Percentiles rank a stretch among this genome's conserved stretches.
These are phyloP conservation scores for Phaseolus coccineus DNA, from an alignment of 331 rosid genomes.

Conservation along the genomic window DNA sequence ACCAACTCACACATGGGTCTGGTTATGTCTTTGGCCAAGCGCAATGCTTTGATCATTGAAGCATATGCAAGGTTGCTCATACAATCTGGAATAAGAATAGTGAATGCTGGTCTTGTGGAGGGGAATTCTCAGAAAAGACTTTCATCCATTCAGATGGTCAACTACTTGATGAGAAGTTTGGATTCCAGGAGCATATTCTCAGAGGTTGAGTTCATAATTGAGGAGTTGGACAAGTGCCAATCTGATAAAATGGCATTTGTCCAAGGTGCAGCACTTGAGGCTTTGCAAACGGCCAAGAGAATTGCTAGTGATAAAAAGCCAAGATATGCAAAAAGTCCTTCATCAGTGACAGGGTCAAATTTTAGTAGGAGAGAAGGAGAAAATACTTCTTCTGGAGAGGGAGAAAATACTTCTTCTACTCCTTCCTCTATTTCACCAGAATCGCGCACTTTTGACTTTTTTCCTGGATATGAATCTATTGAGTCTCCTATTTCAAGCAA, in stretches of 20 bases:
- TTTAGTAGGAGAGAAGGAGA: slow-evolving; percentile 56
- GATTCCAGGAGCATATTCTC: slow-evolving; percentile 86
- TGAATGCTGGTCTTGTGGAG: slow-evolving; percentile 63
- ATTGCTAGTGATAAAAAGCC: slow-evolving; percentile 58
- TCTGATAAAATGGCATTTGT: slow-evolving; percentile 83
- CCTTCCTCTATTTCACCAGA: slow-evolving; percentile 72
- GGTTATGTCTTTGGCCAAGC: slow-evolving; percentile 85
- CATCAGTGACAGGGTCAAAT: slow-evolving; percentile 72
- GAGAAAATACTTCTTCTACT: slow-evolving; percentile 60
- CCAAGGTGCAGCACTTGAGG: slow-evolving; percentile 88
- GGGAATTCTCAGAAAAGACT: slow-evolving; percentile 83
- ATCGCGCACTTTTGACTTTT: slow-evolving; percentile 71
- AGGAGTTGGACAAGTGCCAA: slow-evolving; percentile 83
- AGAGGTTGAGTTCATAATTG: slow-evolving; percentile 67
- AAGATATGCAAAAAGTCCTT: slow-evolving; percentile 55
- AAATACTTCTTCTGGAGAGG: slow-evolving; percentile 48
- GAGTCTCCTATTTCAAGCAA: slow-evolving; percentile 62
- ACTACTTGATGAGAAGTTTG: slow-evolving; percentile 77
- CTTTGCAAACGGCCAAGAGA: slow-evolving; percentile 83
- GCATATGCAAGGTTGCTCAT: slow-evolving; percentile 88
- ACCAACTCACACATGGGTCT: slow-evolving; percentile 80
- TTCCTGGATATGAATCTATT: slow-evolving; percentile 66
- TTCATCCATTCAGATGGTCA: slow-evolving; percentile 82
- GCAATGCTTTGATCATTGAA: slow-evolving; percentile 78
- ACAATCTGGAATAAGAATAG: slow-evolving; percentile 70